Base-by-base conservation (phyloP, 2,329 filamentous ascomycete species). In the Hypoxylon sp. region DNA sequence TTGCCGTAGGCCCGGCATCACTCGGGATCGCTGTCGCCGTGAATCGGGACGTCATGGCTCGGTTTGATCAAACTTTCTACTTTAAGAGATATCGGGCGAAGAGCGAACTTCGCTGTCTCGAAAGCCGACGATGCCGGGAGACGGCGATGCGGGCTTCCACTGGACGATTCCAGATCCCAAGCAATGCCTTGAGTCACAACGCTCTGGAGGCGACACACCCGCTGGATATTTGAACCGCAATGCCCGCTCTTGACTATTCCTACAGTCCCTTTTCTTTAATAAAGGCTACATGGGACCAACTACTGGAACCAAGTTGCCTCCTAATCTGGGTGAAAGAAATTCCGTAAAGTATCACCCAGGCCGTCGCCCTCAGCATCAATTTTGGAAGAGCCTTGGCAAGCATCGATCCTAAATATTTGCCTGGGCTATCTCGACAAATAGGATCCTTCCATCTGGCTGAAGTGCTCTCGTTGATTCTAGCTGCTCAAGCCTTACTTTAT, bases 1-100 rank as follows among this genome's bases (percentile, higher is more conserved):
- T 65, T 50, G 54, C 59, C 61, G 54, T 57, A 53, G 48, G 35
- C 40, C 60, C 68, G 65, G 68, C 49, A 40, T 64, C 62, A 61
- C 37, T 71, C 68, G 65, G 68, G 37, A 71, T 71, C 65, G 59
- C 62, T 69, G 42, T 69, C 62, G 66, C 66, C 66, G 63, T 44
- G 25, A 59, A 25, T 33, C 69, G 68, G 55, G 61, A 61, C 56
- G 25, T 48, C 2, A 58, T 49, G 22, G 53, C 51, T 68, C 51
- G 61, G 61, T 14, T 44, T 44, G 49, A 57, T 62, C 37, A 37
- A 54, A 33, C 56, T n/a, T 49, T 49, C 59, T 27, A 25, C 31
- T 35, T 61, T 11, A 31, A n/a, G 14, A 37, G 40, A 67, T 49
- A 20, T 62, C 69, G 60, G 69, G 42, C 4, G 27, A 62, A 59